Base-by-base conservation (phyloP, 2,329 filamentous ascomycete species). In the Aspergillus novoparasiticus region DNA sequence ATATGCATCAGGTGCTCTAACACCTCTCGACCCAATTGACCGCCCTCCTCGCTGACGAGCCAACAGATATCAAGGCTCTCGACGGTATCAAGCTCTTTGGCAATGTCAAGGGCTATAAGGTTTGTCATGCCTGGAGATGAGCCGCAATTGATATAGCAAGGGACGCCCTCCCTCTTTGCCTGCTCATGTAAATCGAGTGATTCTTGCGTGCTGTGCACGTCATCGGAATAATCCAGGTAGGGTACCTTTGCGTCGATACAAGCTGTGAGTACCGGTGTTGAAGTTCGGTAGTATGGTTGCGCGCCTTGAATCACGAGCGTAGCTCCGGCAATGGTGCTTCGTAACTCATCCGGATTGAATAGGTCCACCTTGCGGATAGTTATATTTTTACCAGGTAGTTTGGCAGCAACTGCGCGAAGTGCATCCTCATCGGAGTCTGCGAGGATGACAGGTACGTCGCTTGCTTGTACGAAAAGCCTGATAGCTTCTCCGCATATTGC, bases 1-100 rank as follows among this genome's bases (percentile, higher is more conserved):
- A 68, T 68, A 39, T 68, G 64, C 59, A 68, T 64, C 46, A 66
- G 56, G 11, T 43, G 41, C 41, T 43, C 41, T 8, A 43, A 5
- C 4, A 43, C 41, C 19, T 43, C 41, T 43, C 41, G 21, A n/a
- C 41, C 41, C 19, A 21, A 43, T 21, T 43, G 41, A 4, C 41
- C 41, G 1, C 41, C 41, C n/a, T 43, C 41, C 11, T 43, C 41
- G 1, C 41, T 43, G 19, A 43, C 41, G 0, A 43, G 19, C 41
- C 41, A 43, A 3, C 41, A 43, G 1, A 43, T 43, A 21, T 43
- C 41, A 0, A 43, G 16, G 5, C 19, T 21, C n/a, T 43, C 41
- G 10, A 43, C 4, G 3, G 41, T 43, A 43, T 43, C 41, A 11
- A 43, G 19, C 6, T 43, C 41, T 21, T 43, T 43, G 19, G 9